Evolutionary conservation across 331 rosid genomes (phyloP).

Genomic region (Erythrophleum ivorense): DNA sequence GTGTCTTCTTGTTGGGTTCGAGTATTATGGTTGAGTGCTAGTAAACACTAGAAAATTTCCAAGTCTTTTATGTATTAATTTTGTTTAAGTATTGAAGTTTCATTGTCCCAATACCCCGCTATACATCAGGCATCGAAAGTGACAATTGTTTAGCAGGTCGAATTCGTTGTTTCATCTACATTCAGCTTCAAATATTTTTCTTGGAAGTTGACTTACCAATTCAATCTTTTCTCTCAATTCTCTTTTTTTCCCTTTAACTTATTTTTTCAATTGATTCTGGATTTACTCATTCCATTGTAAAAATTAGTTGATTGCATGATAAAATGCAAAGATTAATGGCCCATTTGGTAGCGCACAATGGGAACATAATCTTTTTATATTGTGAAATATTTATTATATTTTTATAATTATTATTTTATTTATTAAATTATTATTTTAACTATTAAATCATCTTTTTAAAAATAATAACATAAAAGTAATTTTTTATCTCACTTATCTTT

Average conservation of each 20-base stretch:
- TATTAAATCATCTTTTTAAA: too few species aligned
- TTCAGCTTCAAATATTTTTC: not conserved
- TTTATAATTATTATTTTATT: too few species aligned
- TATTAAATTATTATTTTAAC: too few species aligned
- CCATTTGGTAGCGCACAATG: too few species aligned
- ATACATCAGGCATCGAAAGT: not conserved
- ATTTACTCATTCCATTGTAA: not conserved
- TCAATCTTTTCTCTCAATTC: not conserved
- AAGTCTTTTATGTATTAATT: not conserved
- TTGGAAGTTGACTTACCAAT: not conserved
- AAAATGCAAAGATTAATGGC: not conserved
- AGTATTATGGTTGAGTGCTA: not conserved
- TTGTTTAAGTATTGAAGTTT: conserved; percentile 23
- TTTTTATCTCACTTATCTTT: too few species aligned
- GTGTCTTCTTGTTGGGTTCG: conserved; percentile 1
- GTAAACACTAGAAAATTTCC: not conserved
- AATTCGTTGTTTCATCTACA: not conserved
- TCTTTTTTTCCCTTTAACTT: not conserved
- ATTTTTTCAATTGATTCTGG: not conserved
- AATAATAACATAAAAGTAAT: too few species aligned
- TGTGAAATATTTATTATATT: too few species aligned
- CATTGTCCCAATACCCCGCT: not conserved
- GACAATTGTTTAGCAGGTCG: not conserved
- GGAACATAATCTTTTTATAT: too few species aligned
- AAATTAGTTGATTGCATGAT: too few species aligned